Base-by-base conservation (phyloP, 2,329 filamentous ascomycete species). In the Ciborinia camelliae region DNA sequence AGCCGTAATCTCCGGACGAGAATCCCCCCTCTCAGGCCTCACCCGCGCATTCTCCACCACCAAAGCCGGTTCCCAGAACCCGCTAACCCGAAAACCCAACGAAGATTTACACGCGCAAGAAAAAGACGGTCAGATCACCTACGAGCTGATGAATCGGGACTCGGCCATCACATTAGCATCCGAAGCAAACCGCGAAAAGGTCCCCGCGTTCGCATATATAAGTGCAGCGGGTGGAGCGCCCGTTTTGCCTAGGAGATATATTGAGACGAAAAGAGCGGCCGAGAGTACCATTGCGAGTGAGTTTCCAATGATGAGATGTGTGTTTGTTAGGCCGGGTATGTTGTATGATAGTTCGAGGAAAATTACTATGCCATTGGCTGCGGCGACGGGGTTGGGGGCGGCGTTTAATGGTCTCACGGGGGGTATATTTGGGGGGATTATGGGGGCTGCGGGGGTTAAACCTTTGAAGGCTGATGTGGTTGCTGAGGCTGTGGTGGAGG, bases 71-170 rank as follows among this genome's bases (percentile, higher is more conserved):
- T 85, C 86, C 62, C 82, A 79, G 73, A 90, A 96, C 75, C 91
- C 91, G 2, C 80, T 96, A 23, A 83, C 88, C 67, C 82, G 84
- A 62, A 79, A 80, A 60, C 76, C 81, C 50, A 85, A 82, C 57
- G 84, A 85, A 67, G 82, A 84, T 67, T 82, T 93, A 70, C 82
- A 83, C 70, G 84, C 88, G 0, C 81, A 86, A 61, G 87, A 90
- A 76, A 84, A 81, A 53, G 86, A 87, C 71, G 87, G 88, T 32
- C 90, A 95, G 78, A 82, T 97, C 72, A 97, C 94, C 23, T 99
- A 99, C 80, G 95, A 98, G 80, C 83, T 92, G 67, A 97, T 99
- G 92, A 99, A 99, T 79, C 86, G 95, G 65, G 94, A 98, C 79
- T 86, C 81, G 79, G 94, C 94, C 55, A 86, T 98, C 67, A 84